Evolutionary conservation across 345 rosid species (phyloP).

Genomic region (Odontarrhena argentea): DNA sequence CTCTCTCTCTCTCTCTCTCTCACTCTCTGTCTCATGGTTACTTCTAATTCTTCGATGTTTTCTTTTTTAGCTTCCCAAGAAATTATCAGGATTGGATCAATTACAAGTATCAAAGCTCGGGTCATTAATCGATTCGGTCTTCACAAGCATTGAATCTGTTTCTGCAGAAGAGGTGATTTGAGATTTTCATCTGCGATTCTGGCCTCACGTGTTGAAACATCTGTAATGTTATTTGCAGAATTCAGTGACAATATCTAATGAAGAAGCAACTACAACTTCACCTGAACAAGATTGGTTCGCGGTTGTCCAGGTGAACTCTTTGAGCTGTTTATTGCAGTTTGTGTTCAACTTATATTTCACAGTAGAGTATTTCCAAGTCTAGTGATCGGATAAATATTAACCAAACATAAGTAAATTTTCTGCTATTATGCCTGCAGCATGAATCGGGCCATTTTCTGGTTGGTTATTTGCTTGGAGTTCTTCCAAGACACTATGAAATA

Average conservation of each 20-base stretch:
- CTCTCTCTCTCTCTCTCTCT: slow-evolving; percentile 2
- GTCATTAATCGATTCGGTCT: slow-evolving; percentile 45
- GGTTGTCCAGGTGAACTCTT: slow-evolving; percentile 37
- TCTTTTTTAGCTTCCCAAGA: slow-evolving; percentile 48
- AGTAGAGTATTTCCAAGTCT: no score
- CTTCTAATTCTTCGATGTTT: background rate
- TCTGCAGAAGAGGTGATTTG: slow-evolving; percentile 36
- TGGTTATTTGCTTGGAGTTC: slow-evolving; percentile 64
- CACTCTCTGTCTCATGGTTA: background rate
- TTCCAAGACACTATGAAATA: slow-evolving; percentile 54
- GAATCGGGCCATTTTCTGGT: slow-evolving; percentile 70
- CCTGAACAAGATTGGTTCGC: slow-evolving; percentile 35
- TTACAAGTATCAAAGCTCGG: slow-evolving; percentile 36
- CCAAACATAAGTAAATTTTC: background rate
- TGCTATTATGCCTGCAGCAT: slow-evolving; percentile 42
- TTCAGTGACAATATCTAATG: background rate
- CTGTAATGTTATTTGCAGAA: slow-evolving; percentile 18
- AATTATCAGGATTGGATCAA: slow-evolving; percentile 31
- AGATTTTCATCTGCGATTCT: background rate
- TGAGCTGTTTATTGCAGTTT: background rate
- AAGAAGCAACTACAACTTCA: slow-evolving; percentile 13
- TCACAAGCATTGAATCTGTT: slow-evolving; percentile 39
- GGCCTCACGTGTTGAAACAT: background rate
- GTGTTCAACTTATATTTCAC: background rate
- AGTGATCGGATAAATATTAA: no score